Conservation (phyloP, 176 grass and related monocot genomes). For the Carex myosuroides region DNA sequence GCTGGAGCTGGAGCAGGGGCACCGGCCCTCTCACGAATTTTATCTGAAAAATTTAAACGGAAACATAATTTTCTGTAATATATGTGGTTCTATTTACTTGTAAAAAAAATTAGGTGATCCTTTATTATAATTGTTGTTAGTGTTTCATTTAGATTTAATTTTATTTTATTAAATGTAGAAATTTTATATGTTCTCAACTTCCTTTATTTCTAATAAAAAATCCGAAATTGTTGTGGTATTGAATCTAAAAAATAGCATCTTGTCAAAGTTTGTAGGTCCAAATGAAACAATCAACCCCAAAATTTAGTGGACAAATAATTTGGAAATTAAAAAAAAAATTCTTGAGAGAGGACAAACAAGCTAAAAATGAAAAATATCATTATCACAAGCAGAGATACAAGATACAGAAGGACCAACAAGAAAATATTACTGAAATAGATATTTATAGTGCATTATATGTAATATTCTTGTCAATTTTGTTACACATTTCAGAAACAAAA, state of each 20-base stretch:
- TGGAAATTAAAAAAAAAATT: background rate
- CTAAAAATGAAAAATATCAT: no score
- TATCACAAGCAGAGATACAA: no score
- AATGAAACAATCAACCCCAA: background rate
- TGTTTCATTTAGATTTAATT: background rate
- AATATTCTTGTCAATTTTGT: no score
- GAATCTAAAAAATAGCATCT: background rate
- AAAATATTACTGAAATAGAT: no score
- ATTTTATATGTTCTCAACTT: no score
- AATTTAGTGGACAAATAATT: background rate
- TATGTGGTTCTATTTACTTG: background rate
- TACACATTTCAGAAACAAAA: no score
- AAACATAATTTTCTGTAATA: background rate
- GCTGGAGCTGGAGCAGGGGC: background rate
- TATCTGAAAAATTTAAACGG: background rate
- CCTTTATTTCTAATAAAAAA: no score
- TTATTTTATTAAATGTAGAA: no score
- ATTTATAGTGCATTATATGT: no score
- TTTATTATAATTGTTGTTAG: background rate
- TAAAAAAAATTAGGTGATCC: background rate
- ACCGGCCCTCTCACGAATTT: background rate
- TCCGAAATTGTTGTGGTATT: background rate
- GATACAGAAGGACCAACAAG: no score
- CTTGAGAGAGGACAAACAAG: no score
- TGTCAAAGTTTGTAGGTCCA: no score